Percentiles rank a stretch among this genome's conserved stretches.
Evolutionary conservation across 2,329 filamentous ascomycete genomes (phyloP).

Genomic region (Calonectria multiphialidica): DNA sequence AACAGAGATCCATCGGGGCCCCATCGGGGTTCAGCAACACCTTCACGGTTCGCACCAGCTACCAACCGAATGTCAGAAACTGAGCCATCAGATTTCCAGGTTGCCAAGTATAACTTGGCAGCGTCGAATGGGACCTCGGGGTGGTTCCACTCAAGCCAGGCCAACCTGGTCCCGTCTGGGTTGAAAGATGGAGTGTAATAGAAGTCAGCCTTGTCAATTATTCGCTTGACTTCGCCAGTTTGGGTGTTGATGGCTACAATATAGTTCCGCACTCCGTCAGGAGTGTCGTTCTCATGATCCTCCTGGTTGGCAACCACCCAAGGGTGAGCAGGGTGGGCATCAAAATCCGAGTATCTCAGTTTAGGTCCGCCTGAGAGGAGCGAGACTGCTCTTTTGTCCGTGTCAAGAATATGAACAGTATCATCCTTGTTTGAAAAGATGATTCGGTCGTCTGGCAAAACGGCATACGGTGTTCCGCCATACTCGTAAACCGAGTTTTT

Average conservation of each 20-base stretch:
- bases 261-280: slow-evolving; percentile 50
- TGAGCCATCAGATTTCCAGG: slow-evolving; percentile 51
- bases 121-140: slow-evolving; percentile 65
- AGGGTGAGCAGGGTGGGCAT: slow-evolving; percentile 49
- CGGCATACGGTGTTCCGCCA: slow-evolving; percentile 59
- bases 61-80: slow-evolving; percentile 50
- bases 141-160: slow-evolving; percentile 68
- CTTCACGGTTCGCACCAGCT: slow-evolving; percentile 56
- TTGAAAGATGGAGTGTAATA: slow-evolving; percentile 64
- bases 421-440: slow-evolving; percentile 61
- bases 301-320: slow-evolving; percentile 67
- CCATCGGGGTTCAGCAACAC: slow-evolving; percentile 65
- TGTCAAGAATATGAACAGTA: slow-evolving; percentile 57
- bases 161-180: slow-evolving; percentile 57
- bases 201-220: slow-evolving; percentile 63
- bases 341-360: slow-evolving; percentile 61
- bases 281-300: slow-evolving; percentile 55
- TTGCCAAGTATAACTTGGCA: slow-evolving; percentile 57
- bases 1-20: slow-evolving; percentile 60
- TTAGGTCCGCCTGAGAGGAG: slow-evolving; percentile 47
- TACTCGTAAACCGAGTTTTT: slow-evolving; percentile 65
- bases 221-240: slow-evolving; percentile 54
- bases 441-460: slow-evolving; percentile 54
- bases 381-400: slow-evolving; percentile 49
- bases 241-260: slow-evolving; percentile 54